These are phyloP conservation scores for Leptodontidium sp. DNA, from an alignment of 2,329 filamentous ascomycete genomes.

Conservation along the genomic window DNA sequence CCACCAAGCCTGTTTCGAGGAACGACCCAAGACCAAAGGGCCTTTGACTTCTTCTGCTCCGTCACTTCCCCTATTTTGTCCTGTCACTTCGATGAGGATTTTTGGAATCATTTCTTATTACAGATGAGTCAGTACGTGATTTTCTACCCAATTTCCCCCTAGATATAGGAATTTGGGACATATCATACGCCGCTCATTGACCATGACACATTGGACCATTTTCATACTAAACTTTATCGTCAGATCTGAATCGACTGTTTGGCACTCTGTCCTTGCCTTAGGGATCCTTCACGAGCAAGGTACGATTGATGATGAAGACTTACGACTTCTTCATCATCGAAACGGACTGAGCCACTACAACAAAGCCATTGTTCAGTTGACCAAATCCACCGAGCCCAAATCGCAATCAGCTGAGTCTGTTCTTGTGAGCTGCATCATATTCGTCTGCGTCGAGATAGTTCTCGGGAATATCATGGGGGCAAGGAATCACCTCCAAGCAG, in stretches of 20 bases:
- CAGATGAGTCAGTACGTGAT: conserved; percentile 14
- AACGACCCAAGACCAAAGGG: conserved; percentile 9
- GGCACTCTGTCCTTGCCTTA: conserved; percentile 24
- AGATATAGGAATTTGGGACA: too few species aligned
- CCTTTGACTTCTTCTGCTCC: conserved; percentile 20
- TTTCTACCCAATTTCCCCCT: too few species aligned
- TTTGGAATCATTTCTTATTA: conserved; percentile 19
- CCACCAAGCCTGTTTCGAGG: neutral
- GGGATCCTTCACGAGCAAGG: conserved; percentile 20
- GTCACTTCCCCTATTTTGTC: conserved; percentile 10
- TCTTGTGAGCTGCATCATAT: conserved; percentile 19
- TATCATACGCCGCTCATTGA: too few species aligned
- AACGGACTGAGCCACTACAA: conserved; percentile 25
- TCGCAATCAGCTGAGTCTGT: conserved; percentile 16
- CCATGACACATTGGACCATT: too few species aligned
- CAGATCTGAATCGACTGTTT: conserved; percentile 16
- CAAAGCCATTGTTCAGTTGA: conserved; percentile 19
- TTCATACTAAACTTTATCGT: too few species aligned
- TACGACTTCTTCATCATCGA: neutral
- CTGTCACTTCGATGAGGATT: conserved; percentile 24
- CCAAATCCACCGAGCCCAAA: neutral
- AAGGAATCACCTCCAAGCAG: conserved; percentile 12
- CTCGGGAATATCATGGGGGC: conserved; percentile 14
- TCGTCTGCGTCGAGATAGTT: conserved; percentile 19
- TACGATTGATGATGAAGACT: neutral